phyloP scores from a whole-genome alignment of 441 rosid genomes.

The Codiaeum variegatum region DNA sequence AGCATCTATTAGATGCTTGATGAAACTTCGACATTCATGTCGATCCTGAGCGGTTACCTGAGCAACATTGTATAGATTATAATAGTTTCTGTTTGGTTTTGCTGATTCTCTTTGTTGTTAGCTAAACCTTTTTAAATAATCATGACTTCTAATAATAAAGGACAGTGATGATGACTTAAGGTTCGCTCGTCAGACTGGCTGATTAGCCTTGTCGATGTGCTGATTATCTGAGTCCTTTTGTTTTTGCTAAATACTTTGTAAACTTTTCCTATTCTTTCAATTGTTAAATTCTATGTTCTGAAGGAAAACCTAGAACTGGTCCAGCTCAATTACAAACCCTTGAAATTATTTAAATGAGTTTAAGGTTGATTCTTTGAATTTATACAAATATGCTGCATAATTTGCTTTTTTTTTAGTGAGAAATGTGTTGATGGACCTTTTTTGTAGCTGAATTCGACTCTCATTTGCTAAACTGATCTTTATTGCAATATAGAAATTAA shows the following conservation, averaged over 20 bases:
- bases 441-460: not conserved
- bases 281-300: too few relatives aligned
- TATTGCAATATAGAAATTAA: not conserved
- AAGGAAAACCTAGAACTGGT: too few relatives aligned
- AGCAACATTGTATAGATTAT: constrained; percentile 23
- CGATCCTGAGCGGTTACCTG: constrained; percentile 68
- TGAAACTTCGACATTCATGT: constrained; percentile 45
- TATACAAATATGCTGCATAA: too few relatives aligned
- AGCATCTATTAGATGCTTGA: constrained; percentile 25
- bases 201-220: constrained; percentile 20
- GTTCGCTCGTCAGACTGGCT: constrained; percentile 27
- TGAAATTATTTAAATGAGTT: too few relatives aligned
- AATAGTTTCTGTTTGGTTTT: not conserved
- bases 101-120: not conserved
- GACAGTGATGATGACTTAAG: constrained; percentile 16
- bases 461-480: not conserved
- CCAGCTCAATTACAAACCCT: too few relatives aligned
- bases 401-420: not conserved
- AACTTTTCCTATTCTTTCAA: not conserved
- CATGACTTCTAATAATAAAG: not conserved
- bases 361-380: too few relatives aligned
- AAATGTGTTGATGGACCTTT: not conserved
- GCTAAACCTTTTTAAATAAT: not conserved
- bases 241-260: not conserved
- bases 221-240: constrained; percentile 14